These are phyloP conservation scores for Calocera viscosa DNA, from an alignment of 768 basidiomycete species.

Conservation along the genomic window DNA sequence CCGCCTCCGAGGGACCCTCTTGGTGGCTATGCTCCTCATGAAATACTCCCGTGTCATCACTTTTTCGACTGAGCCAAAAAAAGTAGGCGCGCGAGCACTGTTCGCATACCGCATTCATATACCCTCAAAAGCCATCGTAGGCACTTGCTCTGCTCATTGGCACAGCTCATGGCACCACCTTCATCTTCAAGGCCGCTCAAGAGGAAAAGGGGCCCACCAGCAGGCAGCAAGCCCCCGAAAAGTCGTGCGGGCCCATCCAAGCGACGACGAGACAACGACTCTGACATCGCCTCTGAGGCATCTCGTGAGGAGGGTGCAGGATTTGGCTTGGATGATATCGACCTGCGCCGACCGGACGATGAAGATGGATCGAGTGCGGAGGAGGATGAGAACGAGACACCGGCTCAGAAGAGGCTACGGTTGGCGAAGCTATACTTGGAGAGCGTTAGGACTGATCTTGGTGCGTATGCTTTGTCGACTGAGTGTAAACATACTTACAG, in stretches of 20 bases:
- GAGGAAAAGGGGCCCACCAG: not conserved
- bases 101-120: not conserved
- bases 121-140: not conserved
- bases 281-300: conserved; percentile 11
- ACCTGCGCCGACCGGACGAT: conserved; percentile 44
- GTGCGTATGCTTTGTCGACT: conserved; percentile 30
- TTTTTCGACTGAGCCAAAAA: not conserved
- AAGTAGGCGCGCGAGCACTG: not conserved
- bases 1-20: not conserved
- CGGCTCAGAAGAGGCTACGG: conserved; percentile 82
- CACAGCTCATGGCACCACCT: not conserved
- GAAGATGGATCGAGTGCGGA: conserved; percentile 57
- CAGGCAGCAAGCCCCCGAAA: not conserved
- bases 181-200: not conserved
- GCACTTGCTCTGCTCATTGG: not conserved
- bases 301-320: conserved; percentile 26
- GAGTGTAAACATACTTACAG: not conserved
- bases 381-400: conserved; percentile 79
- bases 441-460: conserved; percentile 61
- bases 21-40: not conserved
- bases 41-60: not conserved
- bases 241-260: conserved; percentile 13
- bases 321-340: conserved; percentile 53
- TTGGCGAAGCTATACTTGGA: conserved; percentile 85
- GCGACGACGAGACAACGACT: conserved; percentile 8